Evolutionary conservation across 2,329 filamentous ascomycete species (phyloP), one percentile per base, ranked within the genome.

Genomic region (Monosporascus cannonballus): DNA sequence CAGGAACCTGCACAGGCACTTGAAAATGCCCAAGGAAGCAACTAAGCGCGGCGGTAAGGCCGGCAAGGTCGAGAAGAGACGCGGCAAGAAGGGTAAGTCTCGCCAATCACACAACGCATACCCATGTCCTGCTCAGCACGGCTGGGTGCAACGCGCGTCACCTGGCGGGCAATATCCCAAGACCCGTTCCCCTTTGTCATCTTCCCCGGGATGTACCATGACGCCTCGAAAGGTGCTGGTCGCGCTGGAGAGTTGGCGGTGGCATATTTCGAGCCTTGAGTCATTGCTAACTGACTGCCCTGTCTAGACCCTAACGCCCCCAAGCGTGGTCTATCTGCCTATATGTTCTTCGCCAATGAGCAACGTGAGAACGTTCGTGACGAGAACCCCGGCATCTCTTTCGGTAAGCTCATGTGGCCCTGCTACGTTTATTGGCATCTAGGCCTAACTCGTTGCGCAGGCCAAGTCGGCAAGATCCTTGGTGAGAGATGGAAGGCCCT

Each of bases 301-400:
- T 14, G 30, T 34, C 30, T 34, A 96, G 92, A 96, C 76, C 91
- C 91, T 75, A 96, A 96, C 77, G 93, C 92, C 56, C 94, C 94
- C 73, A 99, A 97, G 91, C 91, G 94, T 76, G 94, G 93, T 80
- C 90, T 99, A 49, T 97, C 94, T 51, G 94, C 94, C 60, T 99
- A 99, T 85, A 99, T 99, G 94, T 97, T 97, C 87, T 99, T 97
- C 73, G 94, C 94, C 84, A 97, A 97, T 71, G 94, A 97, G 77
- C 90, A 96, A 78, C 92, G 94, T 66, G 93, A 97, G 71, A 96
- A 94, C 74, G 94, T 99, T 65, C 90, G 94, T 66, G 91, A 96
- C 72, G 93, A 97, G 76, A 97, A 97, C 83, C 93, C 93, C 39
- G 93, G 92, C 66, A 96, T 97, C 77, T 87, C 88, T 64, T 99